Evolutionary conservation across 2,329 filamentous ascomycete species (phyloP), one percentile per base, ranked within the genome.

Genomic region (Alternaria atra): DNA sequence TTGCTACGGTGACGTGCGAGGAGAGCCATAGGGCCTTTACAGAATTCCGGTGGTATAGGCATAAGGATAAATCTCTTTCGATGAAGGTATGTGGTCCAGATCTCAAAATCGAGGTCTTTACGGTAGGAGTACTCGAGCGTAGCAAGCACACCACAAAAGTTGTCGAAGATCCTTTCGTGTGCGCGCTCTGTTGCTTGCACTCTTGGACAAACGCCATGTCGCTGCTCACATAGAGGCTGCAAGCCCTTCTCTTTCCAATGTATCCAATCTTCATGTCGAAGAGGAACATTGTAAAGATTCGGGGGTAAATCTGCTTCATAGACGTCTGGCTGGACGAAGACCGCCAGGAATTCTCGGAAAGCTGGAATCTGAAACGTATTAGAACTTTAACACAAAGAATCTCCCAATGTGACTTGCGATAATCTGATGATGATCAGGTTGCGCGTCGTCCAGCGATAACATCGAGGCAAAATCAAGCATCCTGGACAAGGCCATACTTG

Each of bases 111-210:
- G 20, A 27, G 27, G 15, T 32, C 8, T 30, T 47, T 27, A 17
- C 8, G 27, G 43, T 47, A 32, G 43, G 15, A 17, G 25, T 47
- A 17, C 15, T 47, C 15, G 15, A 47, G 43, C 43, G 43, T 17
- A 47, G 27, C 43, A 47, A 47, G 43, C 15, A 47, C 43, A 47
- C 25, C 32, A 15, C 15, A 32, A 47, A 47, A 47, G 43, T 47
- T 32, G 27, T 47, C 43, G 43, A 47, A 30, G 43, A 47, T 47
- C 15, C 43, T 47, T 27, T 32, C 17, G 15, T 47, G 43, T 47
- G 27, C 43, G 43, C 43, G 43, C 27, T 47, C 27, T 15, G 43
- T 47, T 47, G 25, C 43, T 30, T 47, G 27, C 43, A 32, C 43
- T 8, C 8, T 8, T 47, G 8, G 27, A 47, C 27, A 32, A 30